Evolutionary conservation across 1,139 yeast species (phyloP).

Genomic region (Yamadazyma dushanensis): DNA sequence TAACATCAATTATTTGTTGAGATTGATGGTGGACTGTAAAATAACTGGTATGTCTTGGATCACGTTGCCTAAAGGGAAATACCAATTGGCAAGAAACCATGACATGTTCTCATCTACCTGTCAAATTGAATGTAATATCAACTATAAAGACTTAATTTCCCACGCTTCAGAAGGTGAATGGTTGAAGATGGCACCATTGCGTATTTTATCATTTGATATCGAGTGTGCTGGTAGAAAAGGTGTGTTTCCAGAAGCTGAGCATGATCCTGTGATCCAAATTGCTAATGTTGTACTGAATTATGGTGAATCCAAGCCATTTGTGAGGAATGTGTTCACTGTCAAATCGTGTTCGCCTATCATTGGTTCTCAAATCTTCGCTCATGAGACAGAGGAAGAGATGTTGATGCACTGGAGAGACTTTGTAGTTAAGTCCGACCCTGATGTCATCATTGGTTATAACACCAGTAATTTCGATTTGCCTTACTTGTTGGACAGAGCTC

Average conservation of each 20-base stretch:
- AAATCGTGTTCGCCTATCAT: slow-evolving; percentile 90
- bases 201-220: slow-evolving; percentile 92
- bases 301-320: slow-evolving; percentile 82
- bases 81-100: slow-evolving; percentile 39
- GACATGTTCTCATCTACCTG: slow-evolving; percentile 61
- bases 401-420: slow-evolving; percentile 83
- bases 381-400: slow-evolving; percentile 78
- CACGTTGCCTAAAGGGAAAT: slow-evolving; percentile 77
- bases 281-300: slow-evolving; percentile 88
- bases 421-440: slow-evolving; percentile 84
- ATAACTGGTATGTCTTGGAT: slow-evolving; percentile 98
- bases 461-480: slow-evolving; percentile 95
- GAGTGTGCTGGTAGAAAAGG: slow-evolving; percentile 99
- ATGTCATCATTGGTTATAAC: slow-evolving; percentile 95
- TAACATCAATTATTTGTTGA: slow-evolving; percentile 78
- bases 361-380: slow-evolving; percentile 86
- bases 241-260: slow-evolving; percentile 90
- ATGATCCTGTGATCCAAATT: slow-evolving; percentile 94
- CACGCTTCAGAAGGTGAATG: slow-evolving; percentile 94
- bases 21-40: slow-evolving; percentile 90
- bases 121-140: slow-evolving; percentile 77
- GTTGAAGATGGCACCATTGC: slow-evolving; percentile 90
- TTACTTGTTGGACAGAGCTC: slow-evolving; percentile 84
- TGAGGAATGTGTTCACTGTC: slow-evolving; percentile 92
- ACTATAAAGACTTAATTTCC: slow-evolving; percentile 67